Base-by-base conservation (phyloP, 495 filamentous ascomycete species). In the Annulohypoxylon bovei region DNA sequence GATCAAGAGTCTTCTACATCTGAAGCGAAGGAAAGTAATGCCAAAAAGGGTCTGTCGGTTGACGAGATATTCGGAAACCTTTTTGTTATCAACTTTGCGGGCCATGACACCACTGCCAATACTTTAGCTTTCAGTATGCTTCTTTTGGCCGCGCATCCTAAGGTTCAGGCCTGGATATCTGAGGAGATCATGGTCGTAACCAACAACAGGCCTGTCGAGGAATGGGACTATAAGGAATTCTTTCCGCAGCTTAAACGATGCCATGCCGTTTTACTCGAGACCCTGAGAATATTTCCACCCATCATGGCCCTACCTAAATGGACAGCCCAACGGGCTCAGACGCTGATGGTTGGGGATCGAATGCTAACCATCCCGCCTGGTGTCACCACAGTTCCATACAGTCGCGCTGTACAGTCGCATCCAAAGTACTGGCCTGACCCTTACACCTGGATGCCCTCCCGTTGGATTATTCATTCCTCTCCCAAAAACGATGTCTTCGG, bases 81-180 rank as follows among this genome's bases (percentile, higher is more conserved):
- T 12, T 88, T 86, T 54, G 76, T 83, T 5, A 85, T 87, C 63
- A 87, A 79, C 35, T 78, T 82, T 23, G 88, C 86, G 0, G 87
- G 86, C 0, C 84, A 85, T 66, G 86, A 88, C 52, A 87, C 86
- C 0, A 86, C 83, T 0, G 81, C 85, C 0, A 83, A 82, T 35
- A 85, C 82, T 0, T 70, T 89, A 18, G 78, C 81, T 0, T 85
- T 83, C 65, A 79, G 84, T 1, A 52, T 86, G 1, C 68, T 76
- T 5, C 74, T 87, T n/a, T 67, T 88, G 4, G 82, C 87, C 0
- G 72, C 76, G 0, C 71, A 85, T 63, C 82, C 84, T 0, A 47
- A 82, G 18, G 83, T 76, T 64, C 86, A 88, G 65, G 65, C 71
- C 4, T 78, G 67, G 75, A n/a, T 82, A 25, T 46, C 63, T 23